Percentiles rank a stretch among this genome's conserved stretches.
These are phyloP conservation scores for Backusella morwellensis DNA, from an alignment of 192 early-diverging fungal species.

Conservation along the genomic window DNA sequence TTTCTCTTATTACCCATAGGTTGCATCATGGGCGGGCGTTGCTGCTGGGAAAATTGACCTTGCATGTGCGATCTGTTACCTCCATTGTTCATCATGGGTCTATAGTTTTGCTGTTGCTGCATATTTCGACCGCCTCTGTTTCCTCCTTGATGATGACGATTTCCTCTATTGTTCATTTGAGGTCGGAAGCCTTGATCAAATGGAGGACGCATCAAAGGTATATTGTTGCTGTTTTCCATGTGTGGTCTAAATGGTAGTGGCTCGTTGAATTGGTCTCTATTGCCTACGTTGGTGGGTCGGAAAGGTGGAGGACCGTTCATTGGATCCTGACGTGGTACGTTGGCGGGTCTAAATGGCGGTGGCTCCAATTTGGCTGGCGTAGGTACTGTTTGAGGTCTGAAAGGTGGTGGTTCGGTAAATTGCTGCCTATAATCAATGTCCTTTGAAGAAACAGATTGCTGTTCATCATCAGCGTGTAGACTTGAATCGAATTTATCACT, in stretches of 20 bases:
- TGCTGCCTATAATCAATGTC: constrained; percentile 31
- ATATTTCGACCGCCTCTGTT: not conserved
- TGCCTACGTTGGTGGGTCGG: not conserved
- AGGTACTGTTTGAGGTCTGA: constrained; percentile 23
- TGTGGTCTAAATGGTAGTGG: not conserved
- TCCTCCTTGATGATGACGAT: not conserved
- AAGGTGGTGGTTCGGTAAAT: constrained; percentile 35
- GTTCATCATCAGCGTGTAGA: constrained; percentile 47
- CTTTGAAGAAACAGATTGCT: constrained; percentile 35
- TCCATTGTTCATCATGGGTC: constrained; percentile 15
- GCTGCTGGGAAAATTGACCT: not conserved
- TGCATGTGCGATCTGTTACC: constrained; percentile 1
- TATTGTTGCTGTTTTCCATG: not conserved
- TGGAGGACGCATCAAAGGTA: constrained; percentile 6
- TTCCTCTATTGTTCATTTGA: not conserved
- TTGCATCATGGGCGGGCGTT: constrained; percentile 13
- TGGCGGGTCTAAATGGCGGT: constrained; percentile 36
- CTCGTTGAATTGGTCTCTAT: constrained; percentile 2
- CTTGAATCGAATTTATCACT: constrained; percentile 57
- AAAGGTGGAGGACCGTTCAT: constrained; percentile 24
- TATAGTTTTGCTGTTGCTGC: constrained; percentile 9
- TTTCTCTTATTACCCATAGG: constrained; percentile 6
- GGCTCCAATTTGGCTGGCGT: constrained; percentile 16
- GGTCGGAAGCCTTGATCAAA: constrained; percentile 10
- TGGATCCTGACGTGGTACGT: not conserved